Evolutionary conservation across 169 alveolate genomes (phyloP), one percentile per base, ranked within the genome.

Genomic region (Cryptosporidium sp.): DNA sequence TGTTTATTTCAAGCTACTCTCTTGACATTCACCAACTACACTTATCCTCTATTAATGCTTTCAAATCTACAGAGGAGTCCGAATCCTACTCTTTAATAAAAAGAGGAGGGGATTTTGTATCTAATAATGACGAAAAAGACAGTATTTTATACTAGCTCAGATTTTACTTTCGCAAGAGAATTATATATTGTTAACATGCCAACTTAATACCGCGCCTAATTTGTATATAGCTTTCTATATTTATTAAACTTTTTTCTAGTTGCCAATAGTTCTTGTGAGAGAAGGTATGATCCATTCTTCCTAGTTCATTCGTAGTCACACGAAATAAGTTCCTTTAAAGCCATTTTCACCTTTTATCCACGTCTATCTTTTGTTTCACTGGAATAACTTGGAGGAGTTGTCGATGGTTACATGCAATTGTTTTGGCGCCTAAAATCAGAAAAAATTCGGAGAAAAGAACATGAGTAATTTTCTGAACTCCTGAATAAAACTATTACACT

Each of bases 1-100:
- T 59, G 14, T 80, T 80, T 43, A 48, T 65, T 16, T 59, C 89
- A 12, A 80, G 80, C 51, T 80, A 80, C 52, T 80, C 89, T 7
- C 67, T 80, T 14, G 89, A 80, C 29, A 80, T 80, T 21, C 75
- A 80, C 55, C 89, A 80, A 65, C 89, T 80, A 6, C 89, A 80
- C 62, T 21, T 62, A 18, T 80, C 89, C 31, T 80, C 89, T 61
- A 80, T 59, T 80, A 59, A 62, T 80, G 75, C 80, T 43, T 80
- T 80, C 35, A 65, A 65, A 35, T 62, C 75, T 18, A 80, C 48
- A 33, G 89, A 80, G 59, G 89, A 80, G 29, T 65, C 89, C 21
- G 89, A 62, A 61, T 59, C 73, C 48, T 73, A 73, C 52, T 62
- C 74, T 29, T 75, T 67, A 80, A 61, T 80, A 31, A 62, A 26